Evolutionary conservation across 2,329 filamentous ascomycete species (phyloP).

Genomic region (Botrytis aclada): DNA sequence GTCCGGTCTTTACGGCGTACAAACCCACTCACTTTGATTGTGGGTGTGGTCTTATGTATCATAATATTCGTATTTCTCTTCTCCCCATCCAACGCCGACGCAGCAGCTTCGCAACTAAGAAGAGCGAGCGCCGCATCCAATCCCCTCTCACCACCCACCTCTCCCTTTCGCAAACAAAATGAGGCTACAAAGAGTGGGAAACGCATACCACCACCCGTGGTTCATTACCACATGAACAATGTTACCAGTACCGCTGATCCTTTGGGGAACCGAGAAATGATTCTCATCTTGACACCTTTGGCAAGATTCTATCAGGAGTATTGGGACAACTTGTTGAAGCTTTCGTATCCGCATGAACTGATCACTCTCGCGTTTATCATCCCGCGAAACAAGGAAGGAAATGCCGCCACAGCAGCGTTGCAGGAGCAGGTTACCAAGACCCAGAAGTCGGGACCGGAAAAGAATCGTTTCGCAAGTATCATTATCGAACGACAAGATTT

Average conservation of each 20-base stretch:
- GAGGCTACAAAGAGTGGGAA: conserved; percentile 50
- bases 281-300: conserved; percentile 90
- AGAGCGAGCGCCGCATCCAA: conserved; percentile 61
- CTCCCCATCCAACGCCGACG: conserved; percentile 48
- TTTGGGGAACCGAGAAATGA: conserved; percentile 73
- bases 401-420: conserved; percentile 75
- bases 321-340: conserved; percentile 86
- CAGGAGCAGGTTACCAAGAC: conserved; percentile 84
- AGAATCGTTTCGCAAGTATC: conserved; percentile 84
- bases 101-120: conserved; percentile 47
- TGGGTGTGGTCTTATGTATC: conserved; percentile 70
- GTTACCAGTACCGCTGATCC: conserved; percentile 79
- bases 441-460: conserved; percentile 71
- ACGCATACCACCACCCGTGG: conserved; percentile 72
- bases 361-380: conserved; percentile 96
- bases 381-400: conserved; percentile 89
- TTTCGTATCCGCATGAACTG: conserved; percentile 88
- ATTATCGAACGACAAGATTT: conserved; percentile 96
- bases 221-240: conserved; percentile 93
- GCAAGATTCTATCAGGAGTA: conserved; percentile 91
- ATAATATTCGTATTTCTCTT: conserved; percentile 66
- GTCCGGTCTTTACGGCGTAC: conserved; percentile 73
- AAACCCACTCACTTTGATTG: conserved; percentile 70
- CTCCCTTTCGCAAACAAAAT: conserved; percentile 66
- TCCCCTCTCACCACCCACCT: conserved; percentile 69